A percentile compares a stretch with the other conserved stretches of the same genome.
phyloP scores from a whole-genome alignment of 2,329 filamentous ascomycete species.

The Macrophomina pseudophaseolina region DNA sequence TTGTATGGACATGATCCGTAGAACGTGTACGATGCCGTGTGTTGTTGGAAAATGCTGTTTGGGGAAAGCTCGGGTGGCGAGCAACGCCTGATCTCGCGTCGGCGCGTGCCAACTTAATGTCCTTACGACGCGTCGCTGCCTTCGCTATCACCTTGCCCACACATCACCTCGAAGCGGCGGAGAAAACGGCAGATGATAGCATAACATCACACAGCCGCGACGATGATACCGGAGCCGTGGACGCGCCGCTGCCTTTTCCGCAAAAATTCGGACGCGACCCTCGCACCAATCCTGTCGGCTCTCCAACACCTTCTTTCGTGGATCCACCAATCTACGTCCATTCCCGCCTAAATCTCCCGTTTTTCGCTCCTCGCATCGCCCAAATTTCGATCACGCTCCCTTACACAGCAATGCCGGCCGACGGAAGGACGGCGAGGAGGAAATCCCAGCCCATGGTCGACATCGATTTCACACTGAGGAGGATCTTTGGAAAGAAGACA shows the following conservation, averaged over 20 bases:
- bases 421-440: conserved; percentile 39
- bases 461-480: conserved; percentile 74
- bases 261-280: not conserved
- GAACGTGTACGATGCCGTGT: not conserved
- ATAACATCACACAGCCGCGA: not conserved
- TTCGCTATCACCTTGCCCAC: not conserved
- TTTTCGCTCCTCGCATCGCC: not conserved
- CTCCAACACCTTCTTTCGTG: not conserved
- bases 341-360: not conserved
- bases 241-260: not conserved
- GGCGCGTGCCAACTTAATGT: not conserved
- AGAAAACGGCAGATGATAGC: not conserved
- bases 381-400: too few species aligned
- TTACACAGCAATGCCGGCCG: conserved; percentile 36
- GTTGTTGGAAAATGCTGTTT: conserved; percentile 8
- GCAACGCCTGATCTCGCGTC: conserved; percentile 10
- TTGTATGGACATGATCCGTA: not conserved
- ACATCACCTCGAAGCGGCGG: too few species aligned
- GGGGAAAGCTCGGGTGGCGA: conserved; percentile 19
- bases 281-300: not conserved
- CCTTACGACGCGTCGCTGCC: not conserved
- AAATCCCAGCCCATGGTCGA: conserved; percentile 51
- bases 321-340: not conserved
- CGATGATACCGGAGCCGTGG: not conserved
- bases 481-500: conserved; percentile 73